These are phyloP conservation scores for Barnettozyma sucrosica DNA, from an alignment of 805 yeast genomes.

Conservation along the genomic window DNA sequence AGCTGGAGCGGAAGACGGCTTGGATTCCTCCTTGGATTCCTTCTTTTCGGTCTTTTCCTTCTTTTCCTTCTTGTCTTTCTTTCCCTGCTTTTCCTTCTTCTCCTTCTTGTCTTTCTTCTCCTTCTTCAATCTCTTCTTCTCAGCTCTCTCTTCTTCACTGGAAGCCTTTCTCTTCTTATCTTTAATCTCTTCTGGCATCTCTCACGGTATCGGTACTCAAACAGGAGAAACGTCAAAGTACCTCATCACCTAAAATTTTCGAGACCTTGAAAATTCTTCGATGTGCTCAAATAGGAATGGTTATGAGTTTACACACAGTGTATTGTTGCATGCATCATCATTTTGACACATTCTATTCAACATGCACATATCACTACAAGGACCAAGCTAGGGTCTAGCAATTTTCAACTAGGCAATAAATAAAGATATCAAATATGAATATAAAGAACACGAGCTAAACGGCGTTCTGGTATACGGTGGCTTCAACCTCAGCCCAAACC, in stretches of 20 bases:
- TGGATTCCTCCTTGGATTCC: slow-evolving; percentile 30
- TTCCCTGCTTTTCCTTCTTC: slow-evolving; percentile 19
- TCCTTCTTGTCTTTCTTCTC: slow-evolving; percentile 33
- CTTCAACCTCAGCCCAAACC: slow-evolving; percentile 20
- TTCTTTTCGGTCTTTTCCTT: slow-evolving; percentile 33
- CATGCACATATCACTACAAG: no score
- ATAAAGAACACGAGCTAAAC: neutral
- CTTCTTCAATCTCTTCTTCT: slow-evolving; percentile 21
- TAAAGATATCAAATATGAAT: no score
- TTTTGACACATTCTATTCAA: neutral
- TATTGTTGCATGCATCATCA: no score
- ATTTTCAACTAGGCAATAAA: no score
- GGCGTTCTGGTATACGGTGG: slow-evolving; percentile 13
- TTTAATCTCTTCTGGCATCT: slow-evolving; percentile 23
- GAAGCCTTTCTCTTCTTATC: slow-evolving; percentile 24
- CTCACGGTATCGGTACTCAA: neutral
- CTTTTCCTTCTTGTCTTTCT: slow-evolving; percentile 28
- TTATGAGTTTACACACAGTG: slow-evolving; percentile 1
- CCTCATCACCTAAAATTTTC: slow-evolving; percentile 7
- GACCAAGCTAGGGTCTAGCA: no score
- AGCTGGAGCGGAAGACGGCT: slow-evolving; percentile 25
- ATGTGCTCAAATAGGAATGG: slow-evolving; percentile 2
- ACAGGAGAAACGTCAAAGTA: neutral
- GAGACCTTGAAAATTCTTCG: slow-evolving; percentile 1
- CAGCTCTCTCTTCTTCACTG: slow-evolving; percentile 17